Conservation (phyloP, 371 early-diverging fungal genomes). For the Rhizopus sp. region DNA sequence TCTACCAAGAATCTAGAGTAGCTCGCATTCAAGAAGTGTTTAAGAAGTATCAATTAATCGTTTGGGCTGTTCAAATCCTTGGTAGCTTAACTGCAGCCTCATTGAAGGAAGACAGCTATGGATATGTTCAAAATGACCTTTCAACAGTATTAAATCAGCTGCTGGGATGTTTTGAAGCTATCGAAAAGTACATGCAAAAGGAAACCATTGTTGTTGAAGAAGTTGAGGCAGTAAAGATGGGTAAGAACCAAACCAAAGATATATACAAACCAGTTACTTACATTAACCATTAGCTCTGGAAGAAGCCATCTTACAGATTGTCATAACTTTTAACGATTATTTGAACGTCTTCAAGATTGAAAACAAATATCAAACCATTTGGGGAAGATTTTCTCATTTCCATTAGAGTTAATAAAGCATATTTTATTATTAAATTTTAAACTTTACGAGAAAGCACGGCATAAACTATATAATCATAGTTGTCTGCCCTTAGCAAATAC, state of each 20-base stretch:
- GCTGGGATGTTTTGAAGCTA: slow-evolving; percentile 39
- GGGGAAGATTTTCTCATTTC: slow-evolving; percentile 44
- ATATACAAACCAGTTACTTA: background rate
- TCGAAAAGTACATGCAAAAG: slow-evolving; percentile 33
- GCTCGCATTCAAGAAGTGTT: slow-evolving; percentile 38
- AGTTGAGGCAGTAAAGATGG: slow-evolving; percentile 28
- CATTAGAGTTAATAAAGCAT: slow-evolving; percentile 34
- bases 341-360: slow-evolving; percentile 37
- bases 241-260: slow-evolving; percentile 14
- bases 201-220: slow-evolving; percentile 23
- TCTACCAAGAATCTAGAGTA: slow-evolving; percentile 32
- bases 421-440: background rate
- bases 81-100: slow-evolving; percentile 53
- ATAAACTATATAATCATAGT: background rate
- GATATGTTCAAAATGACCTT: slow-evolving; percentile 59
- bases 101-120: slow-evolving; percentile 52
- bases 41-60: slow-evolving; percentile 40
- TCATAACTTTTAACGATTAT: slow-evolving; percentile 41
- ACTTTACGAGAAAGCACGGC: background rate
- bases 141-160: slow-evolving; percentile 47
- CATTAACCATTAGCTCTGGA: slow-evolving; percentile 37
- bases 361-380: slow-evolving; percentile 35
- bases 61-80: slow-evolving; percentile 55
- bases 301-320: slow-evolving; percentile 57
- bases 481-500: background rate